These are phyloP conservation scores for Huntiella abstrusa DNA, from an alignment of 2,329 filamentous ascomycete species.

Conservation along the genomic window DNA sequence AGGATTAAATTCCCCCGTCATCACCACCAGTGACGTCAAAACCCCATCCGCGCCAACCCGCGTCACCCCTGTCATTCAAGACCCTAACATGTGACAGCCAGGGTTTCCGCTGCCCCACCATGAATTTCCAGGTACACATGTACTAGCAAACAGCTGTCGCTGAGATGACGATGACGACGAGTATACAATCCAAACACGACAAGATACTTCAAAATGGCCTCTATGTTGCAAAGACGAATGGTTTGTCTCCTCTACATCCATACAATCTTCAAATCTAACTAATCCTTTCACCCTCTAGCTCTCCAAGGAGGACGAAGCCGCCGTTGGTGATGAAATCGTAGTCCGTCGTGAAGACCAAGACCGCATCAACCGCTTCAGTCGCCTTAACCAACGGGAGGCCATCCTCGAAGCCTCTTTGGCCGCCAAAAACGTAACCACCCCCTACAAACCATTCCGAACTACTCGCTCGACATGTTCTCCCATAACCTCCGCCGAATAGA, in stretches of 20 bases:
- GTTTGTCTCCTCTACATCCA: slow-evolving; percentile 21
- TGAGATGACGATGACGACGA: too few species aligned
- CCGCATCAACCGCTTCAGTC: slow-evolving; percentile 96
- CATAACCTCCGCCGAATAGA: neutral
- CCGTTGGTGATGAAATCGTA: slow-evolving; percentile 64
- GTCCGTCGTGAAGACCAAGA: slow-evolving; percentile 95
- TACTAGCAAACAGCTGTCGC: too few species aligned
- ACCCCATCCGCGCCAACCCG: too few species aligned
- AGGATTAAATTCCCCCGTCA: too few species aligned
- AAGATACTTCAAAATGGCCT: slow-evolving; percentile 14
- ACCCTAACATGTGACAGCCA: too few species aligned
- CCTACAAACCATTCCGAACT: fast-evolving
- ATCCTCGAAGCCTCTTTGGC: slow-evolving; percentile 63
- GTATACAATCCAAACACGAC: neutral
- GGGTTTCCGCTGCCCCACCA: too few species aligned
- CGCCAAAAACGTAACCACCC: slow-evolving; percentile 50
- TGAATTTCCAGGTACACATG: too few species aligned
- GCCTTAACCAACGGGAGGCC: slow-evolving; percentile 73
- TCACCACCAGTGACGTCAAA: too few species aligned
- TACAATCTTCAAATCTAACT: neutral
- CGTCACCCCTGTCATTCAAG: too few species aligned
- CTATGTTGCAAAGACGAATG: slow-evolving; percentile 41
- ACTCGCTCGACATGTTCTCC: neutral
- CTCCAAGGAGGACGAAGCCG: slow-evolving; percentile 78
- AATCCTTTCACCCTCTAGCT: slow-evolving; percentile 36